These are phyloP conservation scores for Theobroma cacao DNA, from an alignment of 345 rosid species.

Conservation along the genomic window DNA sequence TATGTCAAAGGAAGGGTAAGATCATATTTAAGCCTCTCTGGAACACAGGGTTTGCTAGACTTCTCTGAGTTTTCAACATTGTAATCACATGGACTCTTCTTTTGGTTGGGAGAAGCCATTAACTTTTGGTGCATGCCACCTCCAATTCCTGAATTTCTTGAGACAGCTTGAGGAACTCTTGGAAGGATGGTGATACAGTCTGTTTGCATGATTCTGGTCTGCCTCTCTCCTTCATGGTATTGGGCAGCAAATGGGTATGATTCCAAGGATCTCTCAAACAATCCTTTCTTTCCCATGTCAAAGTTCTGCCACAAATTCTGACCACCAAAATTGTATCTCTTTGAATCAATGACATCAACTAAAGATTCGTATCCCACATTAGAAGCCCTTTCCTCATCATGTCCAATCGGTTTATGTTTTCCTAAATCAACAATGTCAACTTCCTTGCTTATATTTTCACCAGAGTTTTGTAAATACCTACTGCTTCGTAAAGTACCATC, in stretches of 20 bases:
- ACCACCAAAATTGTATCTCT: slow-evolving; percentile 28
- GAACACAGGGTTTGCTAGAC: slow-evolving; percentile 25
- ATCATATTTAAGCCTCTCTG: slow-evolving; percentile 32
- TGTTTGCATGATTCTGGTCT: slow-evolving; percentile 20
- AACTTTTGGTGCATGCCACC: slow-evolving; percentile 19
- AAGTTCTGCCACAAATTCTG: slow-evolving; percentile 27
- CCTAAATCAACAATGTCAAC: slow-evolving; percentile 23
- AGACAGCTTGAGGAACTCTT: slow-evolving; percentile 20
- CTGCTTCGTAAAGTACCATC: slow-evolving; percentile 22
- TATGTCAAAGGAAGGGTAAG: slow-evolving; percentile 44
- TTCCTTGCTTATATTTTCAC: slow-evolving; percentile 24
- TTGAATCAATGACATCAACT: slow-evolving; percentile 21
- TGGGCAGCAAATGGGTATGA: slow-evolving; percentile 29
- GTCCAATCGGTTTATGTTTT: slow-evolving; percentile 26
- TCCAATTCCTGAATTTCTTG: slow-evolving; percentile 21
- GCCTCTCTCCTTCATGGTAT: slow-evolving; percentile 24
- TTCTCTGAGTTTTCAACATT: slow-evolving; percentile 24
- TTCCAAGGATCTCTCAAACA: slow-evolving; percentile 22
- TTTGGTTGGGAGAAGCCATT: slow-evolving; percentile 20
- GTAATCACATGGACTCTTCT: slow-evolving; percentile 28
- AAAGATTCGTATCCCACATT: too few species aligned
- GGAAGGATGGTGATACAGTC: slow-evolving; percentile 20
- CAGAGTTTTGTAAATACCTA: slow-evolving; percentile 29
- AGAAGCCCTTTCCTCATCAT: slow-evolving; percentile 23
- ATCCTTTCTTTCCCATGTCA: slow-evolving; percentile 27